Base-by-base conservation (phyloP, 2,329 filamentous ascomycete genomes). In the Penicillium sp. region DNA sequence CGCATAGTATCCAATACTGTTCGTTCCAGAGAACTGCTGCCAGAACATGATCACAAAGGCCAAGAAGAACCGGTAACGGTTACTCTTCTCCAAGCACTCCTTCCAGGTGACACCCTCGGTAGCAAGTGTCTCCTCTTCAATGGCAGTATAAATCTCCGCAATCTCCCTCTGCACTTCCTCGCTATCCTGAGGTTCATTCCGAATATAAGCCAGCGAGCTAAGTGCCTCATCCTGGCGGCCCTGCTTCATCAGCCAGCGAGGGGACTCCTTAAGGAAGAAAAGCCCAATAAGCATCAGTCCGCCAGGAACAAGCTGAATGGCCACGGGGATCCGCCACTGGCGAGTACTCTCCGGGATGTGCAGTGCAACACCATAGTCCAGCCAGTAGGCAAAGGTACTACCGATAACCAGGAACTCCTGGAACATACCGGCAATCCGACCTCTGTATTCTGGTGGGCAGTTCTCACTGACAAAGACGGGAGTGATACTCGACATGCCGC, bases 281-380 rank as follows among this genome's bases (percentile, higher is more conserved):
- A 83, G 74, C 0, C 81, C 81, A 3, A 75, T 63, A 10, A 84
- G 64, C 51, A 84, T 77, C n/a, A 83, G 62, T 0, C 74, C 75
- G 16, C 81, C 81, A 0, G 81, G 81, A 1, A 84, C 72, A 54
- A 83, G 79, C 65, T 84, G 81, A 10, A 84, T 70, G 1, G 77
- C 80, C 22, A 84, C 80, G 0, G 81, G 81, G 4, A 82, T 71
- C 8, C 81, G 76, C 81, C 81, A 84, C 67, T 83, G 82, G n/a
- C 73, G 75, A 2, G 79, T 76, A 37, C 75, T 74, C 4, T 74
- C 68, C 11, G 67, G 73, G 52, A 82, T 76, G 49, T 78, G 74
- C 26, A 77, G 69, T 21, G 74, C 68, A 46, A 82, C 80, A 35
- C 81, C 80, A 59, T 82, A 83, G 66, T 82, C 81, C 53, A 83